These are phyloP conservation scores for Haplosporangium gracile DNA, from an alignment of 192 early-diverging fungal genomes.

Conservation along the genomic window DNA sequence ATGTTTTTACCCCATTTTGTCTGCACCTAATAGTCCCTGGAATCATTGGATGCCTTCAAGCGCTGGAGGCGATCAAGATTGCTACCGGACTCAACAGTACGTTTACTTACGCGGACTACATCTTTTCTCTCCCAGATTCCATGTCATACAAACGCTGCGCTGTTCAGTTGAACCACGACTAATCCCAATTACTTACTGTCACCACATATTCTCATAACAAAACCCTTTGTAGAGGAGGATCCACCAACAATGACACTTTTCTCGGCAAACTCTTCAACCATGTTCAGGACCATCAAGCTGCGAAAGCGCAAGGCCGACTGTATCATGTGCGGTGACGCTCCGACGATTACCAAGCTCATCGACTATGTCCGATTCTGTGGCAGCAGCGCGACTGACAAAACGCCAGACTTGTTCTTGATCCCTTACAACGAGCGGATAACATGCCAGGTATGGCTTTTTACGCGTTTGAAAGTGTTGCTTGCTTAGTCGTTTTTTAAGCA, in stretches of 20 bases:
- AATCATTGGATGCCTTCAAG: constrained; percentile 92
- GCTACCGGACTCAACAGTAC: constrained; percentile 69
- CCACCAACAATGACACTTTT: constrained; percentile 83
- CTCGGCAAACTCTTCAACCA: constrained; percentile 75
- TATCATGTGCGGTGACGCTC: constrained; percentile 87
- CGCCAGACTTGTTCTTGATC: constrained; percentile 40
- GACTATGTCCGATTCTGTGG: constrained; percentile 97
- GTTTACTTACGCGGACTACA: not conserved
- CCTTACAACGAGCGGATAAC: constrained; percentile 36
- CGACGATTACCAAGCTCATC: constrained; percentile 84
- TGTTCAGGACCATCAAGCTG: constrained; percentile 86
- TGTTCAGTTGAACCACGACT: not conserved
- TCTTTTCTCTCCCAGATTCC: not conserved
- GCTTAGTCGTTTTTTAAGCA: too few relatives aligned
- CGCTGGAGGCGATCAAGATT: constrained; percentile 93
- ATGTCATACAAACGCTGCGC: too few relatives aligned
- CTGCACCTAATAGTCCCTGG: constrained; percentile 78
- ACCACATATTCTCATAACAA: too few relatives aligned
- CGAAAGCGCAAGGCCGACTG: constrained; percentile 79
- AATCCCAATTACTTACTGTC: not conserved
- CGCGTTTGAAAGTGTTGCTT: not conserved
- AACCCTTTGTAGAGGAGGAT: constrained; percentile 38
- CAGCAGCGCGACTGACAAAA: constrained; percentile 81
- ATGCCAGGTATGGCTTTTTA: constrained; percentile 22
- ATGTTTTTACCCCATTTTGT: not conserved